Conservation (phyloP, 1,284 basidiomycete genomes). For the Earliella scabrosa region DNA sequence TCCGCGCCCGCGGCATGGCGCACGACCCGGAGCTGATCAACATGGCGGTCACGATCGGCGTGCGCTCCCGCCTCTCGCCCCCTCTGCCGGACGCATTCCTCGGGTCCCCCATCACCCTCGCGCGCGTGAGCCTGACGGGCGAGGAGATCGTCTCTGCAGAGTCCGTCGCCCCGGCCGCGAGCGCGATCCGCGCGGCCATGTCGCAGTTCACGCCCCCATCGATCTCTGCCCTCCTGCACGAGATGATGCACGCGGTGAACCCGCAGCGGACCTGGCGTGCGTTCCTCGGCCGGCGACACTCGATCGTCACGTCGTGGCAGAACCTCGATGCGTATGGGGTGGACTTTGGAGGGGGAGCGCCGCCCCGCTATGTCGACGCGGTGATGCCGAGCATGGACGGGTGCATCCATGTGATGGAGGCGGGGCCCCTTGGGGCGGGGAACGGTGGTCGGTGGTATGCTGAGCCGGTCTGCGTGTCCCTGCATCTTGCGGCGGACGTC, state of each 20-base stretch:
- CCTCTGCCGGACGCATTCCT: slow-evolving; percentile 33
- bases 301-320: slow-evolving; percentile 46
- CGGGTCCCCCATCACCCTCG: slow-evolving; percentile 42
- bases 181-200: slow-evolving; percentile 37
- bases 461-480: slow-evolving; percentile 18
- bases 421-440: background rate
- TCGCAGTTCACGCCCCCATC: slow-evolving; percentile 30
- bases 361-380: slow-evolving; percentile 37
- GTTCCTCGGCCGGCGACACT: slow-evolving; percentile 43
- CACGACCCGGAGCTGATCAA: slow-evolving; percentile 27
- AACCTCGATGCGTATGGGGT: slow-evolving; percentile 40
- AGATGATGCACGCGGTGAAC: slow-evolving; percentile 38
- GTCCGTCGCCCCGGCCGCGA: slow-evolving; percentile 27
- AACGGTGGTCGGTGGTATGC: slow-evolving; percentile 17
- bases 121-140: slow-evolving; percentile 24
- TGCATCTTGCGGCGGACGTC: slow-evolving; percentile 8
- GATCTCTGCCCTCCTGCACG: slow-evolving; percentile 42
- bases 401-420: slow-evolving; percentile 45
- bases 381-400: slow-evolving; percentile 45
- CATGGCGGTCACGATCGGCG: slow-evolving; percentile 37
- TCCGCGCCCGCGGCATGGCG: slow-evolving; percentile 37
- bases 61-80: slow-evolving; percentile 38
- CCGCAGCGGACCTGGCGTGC: slow-evolving; percentile 42
- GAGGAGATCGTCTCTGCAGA: slow-evolving; percentile 9
- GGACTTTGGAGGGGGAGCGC: slow-evolving; percentile 39